phyloP scores from a whole-genome alignment of 192 early-diverging fungal genomes.

The Podila epicladia region DNA sequence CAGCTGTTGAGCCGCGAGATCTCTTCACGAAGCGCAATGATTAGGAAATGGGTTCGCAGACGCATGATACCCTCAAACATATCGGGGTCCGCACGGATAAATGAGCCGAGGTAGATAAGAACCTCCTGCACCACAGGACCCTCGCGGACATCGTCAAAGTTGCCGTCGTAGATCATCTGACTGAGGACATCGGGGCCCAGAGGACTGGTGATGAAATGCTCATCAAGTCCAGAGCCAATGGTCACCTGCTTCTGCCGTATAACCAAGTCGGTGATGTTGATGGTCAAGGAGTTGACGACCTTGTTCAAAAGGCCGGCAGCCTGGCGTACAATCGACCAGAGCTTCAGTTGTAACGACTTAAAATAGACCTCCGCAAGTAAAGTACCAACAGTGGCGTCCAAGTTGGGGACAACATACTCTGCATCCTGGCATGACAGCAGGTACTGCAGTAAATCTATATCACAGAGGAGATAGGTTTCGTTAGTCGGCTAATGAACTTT shows the following conservation, averaged over 20 bases:
- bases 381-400: slow-evolving; percentile 64
- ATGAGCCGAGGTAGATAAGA: slow-evolving; percentile 78
- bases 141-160: slow-evolving; percentile 82
- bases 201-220: slow-evolving; percentile 76
- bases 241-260: slow-evolving; percentile 82
- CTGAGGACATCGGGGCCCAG: slow-evolving; percentile 74
- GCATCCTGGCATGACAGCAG: slow-evolving; percentile 72
- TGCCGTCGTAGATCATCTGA: slow-evolving; percentile 70
- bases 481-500: neutral
- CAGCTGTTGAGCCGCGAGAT: slow-evolving; percentile 77
- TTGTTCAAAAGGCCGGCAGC: slow-evolving; percentile 80
- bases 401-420: slow-evolving; percentile 61
- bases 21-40: slow-evolving; percentile 89
- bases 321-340: slow-evolving; percentile 87
- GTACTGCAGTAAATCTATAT: slow-evolving; percentile 77
- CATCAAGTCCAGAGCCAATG: slow-evolving; percentile 75
- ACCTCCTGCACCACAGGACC: slow-evolving; percentile 87
- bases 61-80: slow-evolving; percentile 88
- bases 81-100: slow-evolving; percentile 70
- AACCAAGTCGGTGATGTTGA: slow-evolving; percentile 83
- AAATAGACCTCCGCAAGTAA: slow-evolving; percentile 86
- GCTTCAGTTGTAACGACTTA: slow-evolving; percentile 75
- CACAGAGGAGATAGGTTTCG: neutral
- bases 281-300: slow-evolving; percentile 77
- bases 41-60: slow-evolving; percentile 82